Percentiles rank a stretch among this genome's conserved stretches.
These are phyloP conservation scores for Lablab purpureus DNA, from an alignment of 306 rosid genomes.

Conservation along the genomic window DNA sequence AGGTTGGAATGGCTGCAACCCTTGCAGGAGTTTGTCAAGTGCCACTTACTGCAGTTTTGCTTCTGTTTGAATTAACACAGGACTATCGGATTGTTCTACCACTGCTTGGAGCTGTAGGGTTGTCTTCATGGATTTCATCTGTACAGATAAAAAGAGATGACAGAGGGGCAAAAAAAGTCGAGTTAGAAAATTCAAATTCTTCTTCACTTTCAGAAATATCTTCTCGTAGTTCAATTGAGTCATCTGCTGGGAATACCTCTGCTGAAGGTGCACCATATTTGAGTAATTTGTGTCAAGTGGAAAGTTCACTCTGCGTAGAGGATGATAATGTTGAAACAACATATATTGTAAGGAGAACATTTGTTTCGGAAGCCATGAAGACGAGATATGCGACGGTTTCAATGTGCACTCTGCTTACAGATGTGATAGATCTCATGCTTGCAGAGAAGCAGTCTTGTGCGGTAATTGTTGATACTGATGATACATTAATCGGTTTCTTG, in stretches of 20 bases:
- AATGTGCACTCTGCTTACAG: conserved; percentile 68
- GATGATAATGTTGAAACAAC: conserved; percentile 56
- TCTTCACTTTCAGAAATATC: conserved; percentile 50
- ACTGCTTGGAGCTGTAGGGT: conserved; percentile 95
- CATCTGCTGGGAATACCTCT: conserved; percentile 50
- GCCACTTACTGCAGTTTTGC: conserved; percentile 91
- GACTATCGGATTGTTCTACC: conserved; percentile 96
- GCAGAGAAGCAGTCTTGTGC: conserved; percentile 89
- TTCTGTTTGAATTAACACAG: conserved; percentile 93
- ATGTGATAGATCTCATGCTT: conserved; percentile 85
- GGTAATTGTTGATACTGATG: conserved; percentile 71
- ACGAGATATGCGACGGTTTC: conserved; percentile 74
- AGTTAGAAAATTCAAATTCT: conserved; percentile 42
- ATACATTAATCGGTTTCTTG: conserved; percentile 76
- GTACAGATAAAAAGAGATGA: conserved; percentile 66
- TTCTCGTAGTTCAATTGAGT: conserved; percentile 48
- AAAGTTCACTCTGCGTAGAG: conserved; percentile 73
- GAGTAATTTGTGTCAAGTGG: conserved; percentile 70
- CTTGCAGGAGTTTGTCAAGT: conserved; percentile 99
- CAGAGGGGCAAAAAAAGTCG: conserved; percentile 45
- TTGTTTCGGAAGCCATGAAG: conserved; percentile 91
- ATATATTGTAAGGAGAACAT: conserved; percentile 57
- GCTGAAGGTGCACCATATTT: conserved; percentile 49
- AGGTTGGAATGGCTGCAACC: conserved; percentile 99
- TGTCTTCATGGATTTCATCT: conserved; percentile 92